Conservation (phyloP, 164 flowering plant genomes). For the Kalanchoe fedtschenkoi region DNA sequence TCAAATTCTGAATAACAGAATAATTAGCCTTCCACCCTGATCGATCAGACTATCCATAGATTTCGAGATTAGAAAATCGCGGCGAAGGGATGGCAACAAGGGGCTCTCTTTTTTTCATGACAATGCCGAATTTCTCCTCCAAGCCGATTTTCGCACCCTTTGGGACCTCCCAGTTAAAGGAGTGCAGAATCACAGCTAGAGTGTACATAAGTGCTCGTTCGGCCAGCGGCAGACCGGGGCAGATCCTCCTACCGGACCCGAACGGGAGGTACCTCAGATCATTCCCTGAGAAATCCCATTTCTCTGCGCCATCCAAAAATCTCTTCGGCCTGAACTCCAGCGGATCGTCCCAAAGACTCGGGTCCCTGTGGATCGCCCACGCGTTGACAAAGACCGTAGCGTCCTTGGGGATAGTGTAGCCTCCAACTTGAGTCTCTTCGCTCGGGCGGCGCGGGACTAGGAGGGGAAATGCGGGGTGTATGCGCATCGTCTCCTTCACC, state of each 20-base stretch:
- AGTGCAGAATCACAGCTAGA: conserved; percentile 32
- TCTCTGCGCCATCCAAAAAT: conserved; percentile 13
- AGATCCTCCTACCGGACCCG: conserved; percentile 44
- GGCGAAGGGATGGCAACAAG: conserved; percentile 34
- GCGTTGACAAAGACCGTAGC: conserved; percentile 23
- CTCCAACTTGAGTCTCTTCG: conserved; percentile 17
- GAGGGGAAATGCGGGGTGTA: conserved; percentile 26
- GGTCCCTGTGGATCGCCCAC: conserved; percentile 46
- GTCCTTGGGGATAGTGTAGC: conserved; percentile 26
- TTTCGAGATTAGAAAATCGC: conserved; percentile 18
- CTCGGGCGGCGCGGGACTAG: conserved; percentile 17
- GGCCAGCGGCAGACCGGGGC: conserved; percentile 36
- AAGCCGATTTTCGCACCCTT: conserved; percentile 19
- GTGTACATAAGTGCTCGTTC: conserved; percentile 19
- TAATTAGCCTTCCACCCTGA: too few species aligned
- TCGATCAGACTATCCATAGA: conserved; percentile 11
- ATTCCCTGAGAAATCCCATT: conserved; percentile 23
- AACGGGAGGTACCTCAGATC: conserved; percentile 50
- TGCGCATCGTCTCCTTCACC: conserved; percentile 27
- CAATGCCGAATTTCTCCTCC: conserved; percentile 26
- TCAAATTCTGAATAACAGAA: too few species aligned
- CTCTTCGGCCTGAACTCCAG: conserved; percentile 18
- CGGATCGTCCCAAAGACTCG: conserved; percentile 25
- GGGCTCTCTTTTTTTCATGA: conserved; percentile 23
- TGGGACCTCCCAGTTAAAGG: conserved; percentile 30